Base-by-base conservation (phyloP, 2,329 filamentous ascomycete genomes). In the Scedosporium boydii region DNA sequence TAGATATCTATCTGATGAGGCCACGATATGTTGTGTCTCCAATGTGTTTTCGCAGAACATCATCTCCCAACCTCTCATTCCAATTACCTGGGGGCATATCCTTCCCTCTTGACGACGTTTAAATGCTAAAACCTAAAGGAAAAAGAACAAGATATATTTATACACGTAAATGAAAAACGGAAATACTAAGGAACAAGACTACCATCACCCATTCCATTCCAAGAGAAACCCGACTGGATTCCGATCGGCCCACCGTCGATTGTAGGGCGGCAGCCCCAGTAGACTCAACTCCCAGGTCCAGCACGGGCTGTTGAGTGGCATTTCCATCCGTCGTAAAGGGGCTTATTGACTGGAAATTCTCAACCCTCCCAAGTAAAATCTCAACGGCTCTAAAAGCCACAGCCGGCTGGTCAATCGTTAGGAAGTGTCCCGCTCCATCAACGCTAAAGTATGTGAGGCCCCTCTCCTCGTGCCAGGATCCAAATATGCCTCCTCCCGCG, bases 371-470 rank as follows among this genome's bases (percentile, higher is more conserved):
- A 1, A 96, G 78, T 67, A 95, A 71, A 68, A 89, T 88, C 77
- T 95, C 90, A 21, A 95, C 71, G 63, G 90, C 87, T 41, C 90
- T 78, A 70, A 89, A 91, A 0, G 87, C 82, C 0, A 86, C 87
- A 14, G 80, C 82, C 0, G 89, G 87, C 18, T 85, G 82, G 69
- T 89, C 91, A 72, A 89, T 84, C 0, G 86, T 84, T 0, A 82
- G 74, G 80, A 87, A 88, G 74, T 93, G 87, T 0, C 90, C 90
- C 0, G 80, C 77, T 10, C 87, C 70, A 46, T 83, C 78, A 62
- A 91, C 80, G 38, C 82, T 81, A 2, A 86, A 85, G 66, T 84
- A 90, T 0, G 90, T 95, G 57, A 96, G 75, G 0, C 89, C 89
- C 51, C 91, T 80, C 77, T 96, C 91, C 0, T 85, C 87, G 67